A percentile compares a stretch with the other conserved stretches of the same genome.
phyloP scores from a whole-genome alignment of 805 yeast genomes.

The Saccharomycopsis fodiens region DNA sequence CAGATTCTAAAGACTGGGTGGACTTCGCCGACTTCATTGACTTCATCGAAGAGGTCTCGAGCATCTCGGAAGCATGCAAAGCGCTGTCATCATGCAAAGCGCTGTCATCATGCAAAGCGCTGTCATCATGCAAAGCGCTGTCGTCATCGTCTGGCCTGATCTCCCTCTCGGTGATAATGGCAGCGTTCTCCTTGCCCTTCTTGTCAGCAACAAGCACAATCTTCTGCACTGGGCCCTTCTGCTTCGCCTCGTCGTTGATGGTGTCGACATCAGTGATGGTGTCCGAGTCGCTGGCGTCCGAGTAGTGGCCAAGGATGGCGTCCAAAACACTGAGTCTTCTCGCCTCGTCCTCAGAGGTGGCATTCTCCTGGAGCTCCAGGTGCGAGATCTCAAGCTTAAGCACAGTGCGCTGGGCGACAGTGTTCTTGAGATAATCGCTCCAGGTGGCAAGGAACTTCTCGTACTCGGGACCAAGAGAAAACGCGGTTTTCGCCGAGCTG shows the following conservation, averaged over 20 bases:
- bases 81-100: no score
- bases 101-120: no score
- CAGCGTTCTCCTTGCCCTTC: neutral
- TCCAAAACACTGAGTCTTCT: slow-evolving; percentile 17
- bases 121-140: no score
- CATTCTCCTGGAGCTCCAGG: neutral
- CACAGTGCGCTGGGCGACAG: slow-evolving; percentile 14
- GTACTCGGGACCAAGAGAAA: no score
- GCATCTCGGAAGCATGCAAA: no score
- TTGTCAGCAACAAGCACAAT: neutral
- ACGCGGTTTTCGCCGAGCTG: neutral
- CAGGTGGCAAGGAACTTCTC: slow-evolving; percentile 14
- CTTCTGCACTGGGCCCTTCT: neutral
- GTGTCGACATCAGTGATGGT: neutral
- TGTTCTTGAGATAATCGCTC: slow-evolving; percentile 12
- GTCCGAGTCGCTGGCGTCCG: neutral
- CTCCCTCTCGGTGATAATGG: no score
- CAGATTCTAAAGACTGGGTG: neutral
- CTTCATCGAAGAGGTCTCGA: neutral
- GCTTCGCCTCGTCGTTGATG: neutral
- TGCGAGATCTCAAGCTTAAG: slow-evolving; percentile 7
- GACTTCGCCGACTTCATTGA: no score
- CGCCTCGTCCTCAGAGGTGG: slow-evolving; percentile 1
- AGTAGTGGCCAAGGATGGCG: slow-evolving; percentile 12
- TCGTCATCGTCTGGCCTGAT: no score